These are phyloP conservation scores for Podospora bellae-mahoneyi DNA, from an alignment of 495 filamentous ascomycete species.

Conservation along the genomic window DNA sequence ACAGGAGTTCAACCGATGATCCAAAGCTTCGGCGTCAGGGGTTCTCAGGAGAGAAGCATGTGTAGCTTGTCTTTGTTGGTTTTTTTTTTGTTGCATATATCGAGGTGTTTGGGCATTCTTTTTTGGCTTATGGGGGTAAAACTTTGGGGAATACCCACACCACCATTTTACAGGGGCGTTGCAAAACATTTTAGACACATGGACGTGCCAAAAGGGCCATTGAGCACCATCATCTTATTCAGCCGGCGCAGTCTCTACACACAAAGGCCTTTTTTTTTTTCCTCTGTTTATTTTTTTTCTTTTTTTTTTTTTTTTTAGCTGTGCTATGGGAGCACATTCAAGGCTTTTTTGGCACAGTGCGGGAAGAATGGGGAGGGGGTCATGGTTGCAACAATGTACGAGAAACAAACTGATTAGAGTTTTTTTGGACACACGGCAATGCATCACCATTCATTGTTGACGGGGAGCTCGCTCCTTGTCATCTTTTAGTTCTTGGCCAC, in stretches of 20 bases:
- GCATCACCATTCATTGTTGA: slow-evolving; percentile 8
- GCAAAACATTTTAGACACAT: slow-evolving; percentile 4
- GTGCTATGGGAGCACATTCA: background rate
- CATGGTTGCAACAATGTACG: slow-evolving; percentile 18
- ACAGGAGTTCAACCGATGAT: slow-evolving; percentile 10
- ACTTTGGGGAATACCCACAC: background rate
- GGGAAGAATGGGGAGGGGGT: background rate
- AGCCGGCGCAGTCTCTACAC: background rate
- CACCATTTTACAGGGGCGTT: slow-evolving; percentile 4
- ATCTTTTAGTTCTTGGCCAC: background rate
- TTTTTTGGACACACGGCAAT: background rate
- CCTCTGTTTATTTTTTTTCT: background rate
- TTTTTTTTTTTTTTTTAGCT: background rate
- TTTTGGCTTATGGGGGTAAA: slow-evolving; percentile 1
- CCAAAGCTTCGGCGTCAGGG: background rate
- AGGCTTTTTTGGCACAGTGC: slow-evolving; percentile 4
- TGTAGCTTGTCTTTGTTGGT: slow-evolving; percentile 6
- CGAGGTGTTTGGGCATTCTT: background rate
- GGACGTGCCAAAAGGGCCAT: background rate
- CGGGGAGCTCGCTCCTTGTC: slow-evolving; percentile 11
- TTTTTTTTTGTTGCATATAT: background rate
- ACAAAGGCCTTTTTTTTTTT: slow-evolving; percentile 1
- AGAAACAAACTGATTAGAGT: slow-evolving; percentile 8
- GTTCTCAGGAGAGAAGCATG: slow-evolving; percentile 6
- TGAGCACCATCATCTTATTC: background rate